Evolutionary conservation across 495 filamentous ascomycete genomes (phyloP).

Genomic region (Friedmanniomyces endolithicus): DNA sequence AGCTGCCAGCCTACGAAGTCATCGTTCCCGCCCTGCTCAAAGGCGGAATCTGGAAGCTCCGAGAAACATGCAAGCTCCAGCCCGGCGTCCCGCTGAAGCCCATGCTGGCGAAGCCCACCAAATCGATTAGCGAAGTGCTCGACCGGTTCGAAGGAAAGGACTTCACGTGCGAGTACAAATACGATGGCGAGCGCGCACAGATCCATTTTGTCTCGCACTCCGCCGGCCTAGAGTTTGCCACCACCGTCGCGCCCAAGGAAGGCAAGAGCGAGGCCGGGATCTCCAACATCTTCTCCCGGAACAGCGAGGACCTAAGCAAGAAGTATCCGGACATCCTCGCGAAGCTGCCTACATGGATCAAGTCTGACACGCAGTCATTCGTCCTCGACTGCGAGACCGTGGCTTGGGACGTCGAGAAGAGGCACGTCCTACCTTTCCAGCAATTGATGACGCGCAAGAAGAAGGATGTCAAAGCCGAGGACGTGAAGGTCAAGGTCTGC

Average conservation of each 20-base stretch:
- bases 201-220: slow-evolving; percentile 93
- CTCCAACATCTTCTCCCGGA: slow-evolving; percentile 86
- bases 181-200: slow-evolving; percentile 92
- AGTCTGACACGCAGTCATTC: slow-evolving; percentile 77
- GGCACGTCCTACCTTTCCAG: slow-evolving; percentile 93
- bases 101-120: slow-evolving; percentile 97
- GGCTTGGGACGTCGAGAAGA: slow-evolving; percentile 86
- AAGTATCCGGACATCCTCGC: slow-evolving; percentile 93
- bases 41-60: slow-evolving; percentile 69
- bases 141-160: slow-evolving; percentile 91
- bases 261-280: slow-evolving; percentile 51
- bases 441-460: slow-evolving; percentile 94
- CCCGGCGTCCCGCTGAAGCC: slow-evolving; percentile 93
- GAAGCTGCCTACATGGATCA: slow-evolving; percentile 81
- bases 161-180: slow-evolving; percentile 98
- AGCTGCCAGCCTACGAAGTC: slow-evolving; percentile 88
- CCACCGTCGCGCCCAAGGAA: slow-evolving; percentile 38
- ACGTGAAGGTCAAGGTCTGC: slow-evolving; percentile 93
- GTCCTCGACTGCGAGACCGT: slow-evolving; percentile 97
- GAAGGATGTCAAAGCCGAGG: slow-evolving; percentile 95
- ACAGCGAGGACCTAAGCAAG: slow-evolving; percentile 90
- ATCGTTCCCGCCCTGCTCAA: slow-evolving; percentile 82
- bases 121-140: slow-evolving; percentile 95
- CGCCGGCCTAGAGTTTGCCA: slow-evolving; percentile 49
- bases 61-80: slow-evolving; percentile 78